Conservation (phyloP, 2,329 filamentous ascomycete genomes). For the Calonectria pseudoreteaudii region DNA sequence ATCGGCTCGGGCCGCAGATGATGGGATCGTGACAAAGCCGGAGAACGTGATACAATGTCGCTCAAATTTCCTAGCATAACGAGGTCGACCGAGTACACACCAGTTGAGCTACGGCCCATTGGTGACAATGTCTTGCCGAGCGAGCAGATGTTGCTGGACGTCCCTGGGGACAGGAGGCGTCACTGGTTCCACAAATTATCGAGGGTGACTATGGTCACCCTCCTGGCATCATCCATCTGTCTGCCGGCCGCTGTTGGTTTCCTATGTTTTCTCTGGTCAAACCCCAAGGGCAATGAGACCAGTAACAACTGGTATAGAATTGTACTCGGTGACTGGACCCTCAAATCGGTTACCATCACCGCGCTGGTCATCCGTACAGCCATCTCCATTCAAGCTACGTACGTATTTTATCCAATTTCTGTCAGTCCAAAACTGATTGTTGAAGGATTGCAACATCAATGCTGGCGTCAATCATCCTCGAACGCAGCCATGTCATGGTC, state of each 20-base stretch:
- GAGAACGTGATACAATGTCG: background rate
- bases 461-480: slow-evolving; percentile 14
- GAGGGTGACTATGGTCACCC: background rate
- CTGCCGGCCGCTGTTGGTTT: background rate
- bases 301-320: background rate
- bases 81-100: background rate
- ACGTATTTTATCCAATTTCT: background rate
- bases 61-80: background rate
- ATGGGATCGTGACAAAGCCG: background rate
- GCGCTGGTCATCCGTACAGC: background rate
- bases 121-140: background rate
- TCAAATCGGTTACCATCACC: slow-evolving; percentile 9
- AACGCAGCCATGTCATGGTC: background rate
- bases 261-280: slow-evolving; percentile 5
- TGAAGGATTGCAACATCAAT: slow-evolving; percentile 10
- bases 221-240: background rate
- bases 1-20: background rate
- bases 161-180: background rate
- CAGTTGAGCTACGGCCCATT: background rate
- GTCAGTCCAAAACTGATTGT: background rate
- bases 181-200: slow-evolving; percentile 2
- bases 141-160: background rate
- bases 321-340: background rate
- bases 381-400: slow-evolving; percentile 4
- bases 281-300: background rate